phyloP scores from a whole-genome alignment of 2,329 filamentous ascomycete species.

The Graphilbum fragrans region DNA sequence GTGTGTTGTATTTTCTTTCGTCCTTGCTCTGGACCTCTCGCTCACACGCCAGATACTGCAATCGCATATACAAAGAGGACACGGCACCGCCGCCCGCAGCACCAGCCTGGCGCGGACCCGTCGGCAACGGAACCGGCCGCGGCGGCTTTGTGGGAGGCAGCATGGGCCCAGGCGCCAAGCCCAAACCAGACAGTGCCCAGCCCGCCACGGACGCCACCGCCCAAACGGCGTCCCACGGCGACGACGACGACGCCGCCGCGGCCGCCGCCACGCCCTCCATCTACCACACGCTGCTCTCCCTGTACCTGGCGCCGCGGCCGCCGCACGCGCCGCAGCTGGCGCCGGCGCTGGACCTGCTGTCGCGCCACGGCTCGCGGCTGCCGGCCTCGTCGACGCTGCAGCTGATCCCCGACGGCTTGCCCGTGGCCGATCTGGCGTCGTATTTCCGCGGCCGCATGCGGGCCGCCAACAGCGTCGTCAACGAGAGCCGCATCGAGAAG shows the following conservation, averaged over 20 bases:
- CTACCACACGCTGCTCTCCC: conserved; percentile 78
- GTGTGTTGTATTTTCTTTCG: neutral
- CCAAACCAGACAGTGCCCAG: neutral
- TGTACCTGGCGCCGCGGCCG: conserved; percentile 74
- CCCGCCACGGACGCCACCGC: conserved; percentile 29
- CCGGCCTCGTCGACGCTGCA: conserved; percentile 77
- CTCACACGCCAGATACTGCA: conserved; percentile 59
- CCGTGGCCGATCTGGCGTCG: conserved; percentile 66
- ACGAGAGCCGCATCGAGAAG: conserved; percentile 66
- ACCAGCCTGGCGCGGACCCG: neutral
- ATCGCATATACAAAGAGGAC: conserved; percentile 61
- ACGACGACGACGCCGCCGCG: neutral
- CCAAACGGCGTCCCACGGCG: neutral
- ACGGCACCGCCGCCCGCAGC: conserved; percentile 9
- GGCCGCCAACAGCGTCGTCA: conserved; percentile 68
- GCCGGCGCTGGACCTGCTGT: conserved; percentile 78
- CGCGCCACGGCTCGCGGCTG: conserved; percentile 80
- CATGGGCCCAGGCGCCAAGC: conserved; percentile 14
- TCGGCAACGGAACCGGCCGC: neutral
- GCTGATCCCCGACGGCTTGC: conserved; percentile 70
- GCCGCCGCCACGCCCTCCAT: conserved; percentile 52
- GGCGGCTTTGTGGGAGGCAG: no score
- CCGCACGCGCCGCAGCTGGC: conserved; percentile 60
- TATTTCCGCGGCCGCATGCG: conserved; percentile 91
- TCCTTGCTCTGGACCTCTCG: conserved; percentile 1